Conservation (phyloP, 352 stramenopile genomes). For the Globisporangium mamillatum region DNA sequence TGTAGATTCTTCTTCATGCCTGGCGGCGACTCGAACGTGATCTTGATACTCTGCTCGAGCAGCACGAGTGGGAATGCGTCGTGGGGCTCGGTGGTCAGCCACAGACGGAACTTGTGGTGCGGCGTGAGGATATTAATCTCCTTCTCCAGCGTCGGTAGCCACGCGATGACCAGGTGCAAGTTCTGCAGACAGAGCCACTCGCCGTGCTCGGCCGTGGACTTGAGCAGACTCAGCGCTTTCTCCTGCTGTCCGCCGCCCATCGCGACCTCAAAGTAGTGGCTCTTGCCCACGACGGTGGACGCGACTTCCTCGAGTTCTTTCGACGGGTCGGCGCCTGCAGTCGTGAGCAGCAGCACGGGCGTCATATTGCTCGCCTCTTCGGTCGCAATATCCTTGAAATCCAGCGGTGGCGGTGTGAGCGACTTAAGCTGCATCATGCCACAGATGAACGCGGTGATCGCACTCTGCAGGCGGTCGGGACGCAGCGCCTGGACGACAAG, state of each 20-base stretch:
- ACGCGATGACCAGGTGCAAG: conserved; percentile 92
- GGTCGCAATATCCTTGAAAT: conserved; percentile 65
- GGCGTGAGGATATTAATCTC: conserved; percentile 68
- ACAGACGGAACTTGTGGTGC: conserved; percentile 91
- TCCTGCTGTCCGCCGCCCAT: conserved; percentile 95
- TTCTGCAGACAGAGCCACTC: conserved; percentile 97
- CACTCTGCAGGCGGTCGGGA: conserved; percentile 88
- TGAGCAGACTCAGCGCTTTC: conserved; percentile 83
- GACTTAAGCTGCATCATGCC: conserved; percentile 85
- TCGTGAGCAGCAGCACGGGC: conserved; percentile 91
- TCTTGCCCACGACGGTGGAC: conserved; percentile 70
- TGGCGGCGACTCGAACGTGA: conserved; percentile 94
- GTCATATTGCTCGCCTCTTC: conserved; percentile 74
- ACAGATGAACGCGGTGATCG: conserved; percentile 90
- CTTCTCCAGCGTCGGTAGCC: conserved; percentile 92
- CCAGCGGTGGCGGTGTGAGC: conserved; percentile 76
- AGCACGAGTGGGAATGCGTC: conserved; percentile 89
- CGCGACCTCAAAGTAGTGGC: conserved; percentile 91
- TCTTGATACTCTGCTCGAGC: conserved; percentile 92
- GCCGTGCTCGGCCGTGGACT: conserved; percentile 69
- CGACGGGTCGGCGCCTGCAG: conserved; percentile 91
- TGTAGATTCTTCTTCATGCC: conserved; percentile 96
- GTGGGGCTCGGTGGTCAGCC: conserved; percentile 93
- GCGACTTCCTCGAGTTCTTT: conserved; percentile 93
- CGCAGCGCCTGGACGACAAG: conserved; percentile 91